Evolutionary conservation across 2,329 filamentous ascomycete species (phyloP), one percentile per base, ranked within the genome.

Genomic region (Ophiocordyceps camponoti-floridani): DNA sequence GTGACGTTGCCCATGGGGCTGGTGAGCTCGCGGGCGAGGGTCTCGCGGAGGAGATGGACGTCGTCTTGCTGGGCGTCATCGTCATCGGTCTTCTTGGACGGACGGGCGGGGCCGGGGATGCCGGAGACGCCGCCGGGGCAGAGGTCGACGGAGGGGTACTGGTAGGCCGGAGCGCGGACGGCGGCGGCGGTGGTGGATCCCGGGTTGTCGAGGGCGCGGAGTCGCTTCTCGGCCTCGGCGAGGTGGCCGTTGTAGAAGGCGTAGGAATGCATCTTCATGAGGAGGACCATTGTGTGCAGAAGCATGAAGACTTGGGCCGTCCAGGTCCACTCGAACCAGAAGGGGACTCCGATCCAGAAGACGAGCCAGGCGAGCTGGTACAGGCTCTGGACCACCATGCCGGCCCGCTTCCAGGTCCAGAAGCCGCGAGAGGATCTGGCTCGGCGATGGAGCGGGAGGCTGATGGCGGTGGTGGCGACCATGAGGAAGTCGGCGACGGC

Each of bases 191-290:
- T 23, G 23, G 23, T 23, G 23, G 23, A 23, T 3, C 3, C 74
- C 2, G 87, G 86, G 46, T 75, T 64, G 60, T 98, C 91, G 31
- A 98, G 78, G 38, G 77, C 77, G 46, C 75, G 76, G 12, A 98
- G 70, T 11, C 86, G 80, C 57, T 82, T 79, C 60, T 93, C 77
- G 0, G 86, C 93, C 60, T 91, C 85, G 52, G 82, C 84, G 14
- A 98, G 70, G 61, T 98, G 91, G 11, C 91, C 91, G 55, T 95
- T 96, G 67, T 98, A 98, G 62, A 96, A 98, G 23, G 86, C 84
- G 57, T 94, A 98, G 6, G 88, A 95, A 61, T 98, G 91, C 78
- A 96, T 91, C 69, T 98, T 98, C 91, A 98, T 98, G 43, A 95
- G 77, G 18, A 98, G 71, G 8, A 85, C 82, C 63, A 98, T 77